A percentile compares a stretch with the other conserved stretches of the same genome.
Evolutionary conservation across 164 flowering plant species (phyloP).

Genomic region (grape (Vitis vinifera)): ASM3070453v1 NC_081805.1:3717001-3717500

Average conservation of each 20-base stretch:
- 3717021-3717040: constrained; percentile 37
- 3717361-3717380: constrained; percentile 83
- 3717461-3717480: constrained; percentile 54
- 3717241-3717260: constrained; percentile 86
- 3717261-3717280: constrained; percentile 47
- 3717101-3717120: constrained; percentile 34
- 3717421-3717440: constrained; percentile 52
- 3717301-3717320: constrained; percentile 58
- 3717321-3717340: constrained; percentile 69
- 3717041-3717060: constrained; percentile 61
- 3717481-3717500: constrained; percentile 62
- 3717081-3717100: constrained; percentile 44
- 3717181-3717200: constrained; percentile 94
- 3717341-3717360: constrained; percentile 92
- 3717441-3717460: constrained; percentile 35
- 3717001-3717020: constrained; percentile 42
- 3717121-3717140: constrained; percentile 55
- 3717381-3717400: constrained; percentile 87
- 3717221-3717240: constrained; percentile 87
- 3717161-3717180: constrained; percentile 83
- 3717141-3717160: constrained; percentile 33
- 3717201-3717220: constrained; percentile 85
- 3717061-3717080: constrained; percentile 40
- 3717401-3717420: constrained; percentile 97
- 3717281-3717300: constrained; percentile 59